phyloP scores from a whole-genome alignment of 805 yeast species.

The Lipomyces spencermartinsiae region DNA sequence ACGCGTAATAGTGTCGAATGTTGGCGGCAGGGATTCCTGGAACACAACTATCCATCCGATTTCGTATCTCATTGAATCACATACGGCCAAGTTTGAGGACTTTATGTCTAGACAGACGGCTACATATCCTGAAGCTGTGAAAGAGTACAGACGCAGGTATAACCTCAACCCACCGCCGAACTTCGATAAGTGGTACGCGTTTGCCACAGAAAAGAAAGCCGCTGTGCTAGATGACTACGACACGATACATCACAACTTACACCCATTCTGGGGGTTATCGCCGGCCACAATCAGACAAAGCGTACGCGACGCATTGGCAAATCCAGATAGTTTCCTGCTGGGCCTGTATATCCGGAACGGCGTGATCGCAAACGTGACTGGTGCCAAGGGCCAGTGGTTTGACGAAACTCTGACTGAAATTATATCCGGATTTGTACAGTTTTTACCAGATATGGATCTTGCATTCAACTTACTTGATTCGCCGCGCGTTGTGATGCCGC shows the following conservation, averaged over 20 bases:
- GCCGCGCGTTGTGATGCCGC: slow-evolving; percentile 40
- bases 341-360: slow-evolving; percentile 36
- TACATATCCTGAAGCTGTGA: slow-evolving; percentile 38
- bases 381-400: slow-evolving; percentile 34
- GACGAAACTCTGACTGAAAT: slow-evolving; percentile 27
- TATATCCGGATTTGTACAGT: slow-evolving; percentile 36
- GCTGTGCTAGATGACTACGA: slow-evolving; percentile 39
- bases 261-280: slow-evolving; percentile 40
- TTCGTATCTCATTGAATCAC: slow-evolving; percentile 32
- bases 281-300: slow-evolving; percentile 35
- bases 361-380: slow-evolving; percentile 28
- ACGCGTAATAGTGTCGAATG: slow-evolving; percentile 21
- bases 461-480: slow-evolving; percentile 39
- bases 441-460: slow-evolving; percentile 41
- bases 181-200: slow-evolving; percentile 41
- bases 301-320: slow-evolving; percentile 31
- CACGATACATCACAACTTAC: slow-evolving; percentile 30
- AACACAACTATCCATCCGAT: slow-evolving; percentile 38
- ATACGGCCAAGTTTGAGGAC: slow-evolving; percentile 12
- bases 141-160: slow-evolving; percentile 32
- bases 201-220: slow-evolving; percentile 30
- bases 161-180: slow-evolving; percentile 41
- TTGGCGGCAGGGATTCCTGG: slow-evolving; percentile 21
- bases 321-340: slow-evolving; percentile 30
- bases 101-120: slow-evolving; percentile 28